These are phyloP conservation scores for Quercus berberidifolia DNA, from an alignment of 306 rosid genomes.

Conservation along the genomic window DNA sequence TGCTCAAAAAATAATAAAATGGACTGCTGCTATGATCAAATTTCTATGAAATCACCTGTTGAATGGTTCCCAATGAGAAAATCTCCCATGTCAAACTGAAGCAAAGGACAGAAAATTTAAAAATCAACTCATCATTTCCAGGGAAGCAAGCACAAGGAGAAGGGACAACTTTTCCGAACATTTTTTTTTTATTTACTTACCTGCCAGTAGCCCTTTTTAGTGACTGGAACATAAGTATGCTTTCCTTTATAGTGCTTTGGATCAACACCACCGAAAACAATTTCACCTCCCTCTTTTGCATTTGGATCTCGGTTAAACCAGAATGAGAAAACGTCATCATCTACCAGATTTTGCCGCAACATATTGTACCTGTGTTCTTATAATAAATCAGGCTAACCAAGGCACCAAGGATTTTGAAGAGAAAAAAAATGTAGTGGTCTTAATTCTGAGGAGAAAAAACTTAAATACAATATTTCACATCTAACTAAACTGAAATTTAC, in stretches of 20 bases:
- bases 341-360: slow-evolving; percentile 62
- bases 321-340: slow-evolving; percentile 74
- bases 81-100: slow-evolving; percentile 85
- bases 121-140: background rate
- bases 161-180: background rate
- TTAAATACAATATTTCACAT: background rate
- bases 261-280: slow-evolving; percentile 78
- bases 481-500: slow-evolving; percentile 33
- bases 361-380: slow-evolving; percentile 60
- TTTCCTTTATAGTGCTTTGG: slow-evolving; percentile 65
- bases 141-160: slow-evolving; percentile 1
- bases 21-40: background rate
- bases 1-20: slow-evolving; percentile 5
- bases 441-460: slow-evolving; percentile 4
- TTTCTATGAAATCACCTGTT: slow-evolving; percentile 54
- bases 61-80: slow-evolving; percentile 59
- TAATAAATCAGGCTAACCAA: slow-evolving; percentile 18
- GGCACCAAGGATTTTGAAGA: slow-evolving; percentile 3
- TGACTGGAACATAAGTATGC: slow-evolving; percentile 76
- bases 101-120: background rate
- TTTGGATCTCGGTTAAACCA: slow-evolving; percentile 74
- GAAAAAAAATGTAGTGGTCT: background rate
- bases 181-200: slow-evolving; percentile 30
- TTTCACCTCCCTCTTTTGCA: slow-evolving; percentile 62
- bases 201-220: slow-evolving; percentile 91